Percentiles rank a stretch among this genome's conserved stretches.
These are phyloP conservation scores for Cokeromyces recurvatus DNA, from an alignment of 371 early-diverging fungal genomes.

Conservation along the genomic window DNA sequence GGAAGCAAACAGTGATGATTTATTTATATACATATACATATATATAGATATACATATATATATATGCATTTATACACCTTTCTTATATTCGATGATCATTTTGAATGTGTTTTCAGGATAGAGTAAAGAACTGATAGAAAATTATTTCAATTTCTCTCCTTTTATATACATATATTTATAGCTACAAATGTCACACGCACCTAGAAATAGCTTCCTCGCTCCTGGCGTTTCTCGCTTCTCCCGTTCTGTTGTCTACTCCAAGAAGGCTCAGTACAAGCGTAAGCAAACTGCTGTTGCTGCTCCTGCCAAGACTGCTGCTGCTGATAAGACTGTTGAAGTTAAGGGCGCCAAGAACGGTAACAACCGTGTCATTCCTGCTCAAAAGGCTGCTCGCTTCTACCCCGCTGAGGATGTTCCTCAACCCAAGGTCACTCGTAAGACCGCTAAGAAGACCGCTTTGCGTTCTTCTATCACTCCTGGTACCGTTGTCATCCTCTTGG, in stretches of 20 bases:
- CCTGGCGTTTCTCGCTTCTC: slow-evolving; percentile 82
- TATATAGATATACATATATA: too few species aligned
- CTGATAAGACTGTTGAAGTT: slow-evolving; percentile 69
- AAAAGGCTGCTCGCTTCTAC: slow-evolving; percentile 79
- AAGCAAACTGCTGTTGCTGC: slow-evolving; percentile 55
- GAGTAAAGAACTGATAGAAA: neutral
- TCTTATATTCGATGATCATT: too few species aligned
- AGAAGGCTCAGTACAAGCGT: slow-evolving; percentile 84
- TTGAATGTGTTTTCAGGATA: neutral
- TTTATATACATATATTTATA: too few species aligned
- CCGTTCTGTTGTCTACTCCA: slow-evolving; percentile 76
- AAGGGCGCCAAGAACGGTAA: slow-evolving; percentile 85
- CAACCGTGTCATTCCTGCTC: slow-evolving; percentile 68
- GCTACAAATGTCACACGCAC: slow-evolving; percentile 57
- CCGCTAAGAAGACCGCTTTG: slow-evolving; percentile 67
- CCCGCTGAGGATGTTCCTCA: slow-evolving; percentile 80
- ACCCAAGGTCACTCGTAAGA: slow-evolving; percentile 83
- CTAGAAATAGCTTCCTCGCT: slow-evolving; percentile 75
- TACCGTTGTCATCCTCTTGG: slow-evolving; percentile 94
- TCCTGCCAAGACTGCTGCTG: slow-evolving; percentile 47
- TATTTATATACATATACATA: too few species aligned
- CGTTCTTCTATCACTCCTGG: slow-evolving; percentile 94
- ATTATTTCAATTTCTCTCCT: too few species aligned
- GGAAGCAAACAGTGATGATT: too few species aligned
- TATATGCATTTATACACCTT: too few species aligned